phyloP scores from a whole-genome alignment of 2,329 filamentous ascomycete genomes.

The Bertia moriformis region DNA sequence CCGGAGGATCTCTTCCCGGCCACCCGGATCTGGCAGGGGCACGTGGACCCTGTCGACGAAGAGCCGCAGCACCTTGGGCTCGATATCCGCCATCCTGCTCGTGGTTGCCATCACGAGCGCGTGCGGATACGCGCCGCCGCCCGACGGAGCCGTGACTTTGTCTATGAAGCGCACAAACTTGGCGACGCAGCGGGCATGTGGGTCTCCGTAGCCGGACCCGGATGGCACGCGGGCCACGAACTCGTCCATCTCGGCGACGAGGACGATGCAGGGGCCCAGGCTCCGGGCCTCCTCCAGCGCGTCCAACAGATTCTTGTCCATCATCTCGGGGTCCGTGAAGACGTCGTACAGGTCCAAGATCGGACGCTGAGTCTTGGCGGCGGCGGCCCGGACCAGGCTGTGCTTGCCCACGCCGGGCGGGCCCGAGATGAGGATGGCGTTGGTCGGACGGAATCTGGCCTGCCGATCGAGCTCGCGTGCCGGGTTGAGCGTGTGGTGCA shows the following conservation, averaged over 20 bases:
- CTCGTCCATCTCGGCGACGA: constrained; percentile 83
- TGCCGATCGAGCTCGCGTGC: too few relatives aligned
- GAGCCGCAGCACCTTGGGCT: neutral
- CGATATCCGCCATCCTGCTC: neutral
- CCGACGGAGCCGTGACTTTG: constrained; percentile 30
- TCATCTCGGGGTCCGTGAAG: constrained; percentile 77
- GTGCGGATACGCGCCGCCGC: too few relatives aligned
- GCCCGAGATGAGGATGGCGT: neutral
- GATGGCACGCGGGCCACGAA: constrained; percentile 81
- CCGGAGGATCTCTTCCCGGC: neutral
- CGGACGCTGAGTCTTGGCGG: constrained; percentile 63
- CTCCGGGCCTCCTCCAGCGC: constrained; percentile 77
- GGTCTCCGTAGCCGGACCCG: constrained; percentile 61
- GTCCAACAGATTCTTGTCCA: constrained; percentile 72
- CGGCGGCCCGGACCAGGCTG: constrained; percentile 57
- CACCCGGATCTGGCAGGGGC: neutral
- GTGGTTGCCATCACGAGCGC: neutral
- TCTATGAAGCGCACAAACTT: constrained; percentile 81
- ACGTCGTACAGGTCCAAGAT: constrained; percentile 71
- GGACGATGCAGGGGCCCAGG: constrained; percentile 75
- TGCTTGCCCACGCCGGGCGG: neutral
- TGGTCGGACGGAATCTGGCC: neutral
- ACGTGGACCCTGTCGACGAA: neutral
- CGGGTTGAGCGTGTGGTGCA: too few relatives aligned
- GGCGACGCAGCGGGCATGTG: constrained; percentile 75